A percentile compares a stretch with the other conserved stretches of the same genome.
Evolutionary conservation across 1,139 yeast genomes (phyloP).

Genomic region (Sugiyamaella grinbergsii): DNA sequence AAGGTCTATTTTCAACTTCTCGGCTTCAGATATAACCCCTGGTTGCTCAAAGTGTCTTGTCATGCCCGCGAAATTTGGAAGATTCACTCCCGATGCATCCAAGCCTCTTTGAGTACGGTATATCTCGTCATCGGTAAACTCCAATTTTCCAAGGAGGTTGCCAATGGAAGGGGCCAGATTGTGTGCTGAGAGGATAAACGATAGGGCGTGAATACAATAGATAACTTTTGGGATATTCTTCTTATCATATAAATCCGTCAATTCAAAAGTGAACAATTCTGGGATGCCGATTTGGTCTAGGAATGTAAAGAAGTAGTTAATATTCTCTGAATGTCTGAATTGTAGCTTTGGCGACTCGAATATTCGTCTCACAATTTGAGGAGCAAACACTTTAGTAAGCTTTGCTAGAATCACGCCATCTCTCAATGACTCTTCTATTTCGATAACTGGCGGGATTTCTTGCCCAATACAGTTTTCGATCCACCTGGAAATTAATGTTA

Average conservation of each 20-base stretch:
- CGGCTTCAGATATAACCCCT: conserved; percentile 36
- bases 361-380: conserved; percentile 59
- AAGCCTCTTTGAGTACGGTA: conserved; percentile 67
- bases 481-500: conserved; percentile 47
- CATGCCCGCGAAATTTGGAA: conserved; percentile 49
- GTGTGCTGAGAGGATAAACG: conserved; percentile 63
- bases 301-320: conserved; percentile 77
- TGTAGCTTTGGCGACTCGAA: conserved; percentile 66
- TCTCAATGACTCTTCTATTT: conserved; percentile 64
- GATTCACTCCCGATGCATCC: conserved; percentile 47
- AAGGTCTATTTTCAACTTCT: conserved; percentile 40
- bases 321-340: conserved; percentile 91
- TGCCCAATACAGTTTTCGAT: conserved; percentile 60
- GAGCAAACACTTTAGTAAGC: conserved; percentile 70
- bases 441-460: conserved; percentile 54
- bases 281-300: conserved; percentile 76
- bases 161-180: conserved; percentile 62
- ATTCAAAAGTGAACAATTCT: conserved; percentile 79
- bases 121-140: conserved; percentile 69
- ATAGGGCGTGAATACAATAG: conserved; percentile 88
- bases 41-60: conserved; percentile 41
- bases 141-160: conserved; percentile 62
- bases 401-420: conserved; percentile 88
- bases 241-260: conserved; percentile 90
- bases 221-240: conserved; percentile 93